Conservation (phyloP, 352 stramenopile species). For the Ophiocytium majus region DNA sequence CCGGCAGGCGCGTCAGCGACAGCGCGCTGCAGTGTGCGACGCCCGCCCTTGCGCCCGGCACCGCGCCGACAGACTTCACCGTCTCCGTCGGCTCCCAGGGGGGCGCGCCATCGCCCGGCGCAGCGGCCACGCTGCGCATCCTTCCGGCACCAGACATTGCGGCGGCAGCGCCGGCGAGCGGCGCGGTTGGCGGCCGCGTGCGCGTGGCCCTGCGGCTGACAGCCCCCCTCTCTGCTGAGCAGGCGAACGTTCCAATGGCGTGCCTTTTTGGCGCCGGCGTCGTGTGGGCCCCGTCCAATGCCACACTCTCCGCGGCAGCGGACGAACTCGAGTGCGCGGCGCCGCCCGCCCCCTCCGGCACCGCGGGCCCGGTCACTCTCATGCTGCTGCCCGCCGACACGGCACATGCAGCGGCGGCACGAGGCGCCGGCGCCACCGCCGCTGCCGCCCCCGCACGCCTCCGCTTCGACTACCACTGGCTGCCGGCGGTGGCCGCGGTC, state of each 20-base stretch:
- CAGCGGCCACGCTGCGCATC: neutral
- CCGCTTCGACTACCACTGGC: neutral
- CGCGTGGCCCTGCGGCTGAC: neutral
- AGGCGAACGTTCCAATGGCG: neutral
- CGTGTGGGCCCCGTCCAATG: neutral
- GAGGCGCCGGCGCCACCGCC: no score
- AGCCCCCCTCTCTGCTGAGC: neutral
- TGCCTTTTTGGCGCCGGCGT: neutral
- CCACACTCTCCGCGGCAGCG: neutral
- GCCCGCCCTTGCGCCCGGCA: constrained; percentile 50
- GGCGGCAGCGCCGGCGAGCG: neutral
- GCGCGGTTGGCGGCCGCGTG: neutral
- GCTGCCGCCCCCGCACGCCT: neutral
- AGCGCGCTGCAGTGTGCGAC: constrained; percentile 58
- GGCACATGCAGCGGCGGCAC: no score
- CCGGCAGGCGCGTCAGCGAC: constrained; percentile 54
- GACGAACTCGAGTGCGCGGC: neutral
- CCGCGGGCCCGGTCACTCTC: neutral
- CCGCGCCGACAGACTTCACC: neutral
- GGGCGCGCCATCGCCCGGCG: neutral
- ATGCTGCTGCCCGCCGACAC: neutral
- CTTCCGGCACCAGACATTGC: neutral
- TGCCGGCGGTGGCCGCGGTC: neutral
- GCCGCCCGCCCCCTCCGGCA: no score
- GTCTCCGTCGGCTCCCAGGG: neutral